Percentiles rank a stretch among this genome's conserved stretches.
Conservation (phyloP, 1,139 yeast species). For the Candida tetrigidarum region DNA sequence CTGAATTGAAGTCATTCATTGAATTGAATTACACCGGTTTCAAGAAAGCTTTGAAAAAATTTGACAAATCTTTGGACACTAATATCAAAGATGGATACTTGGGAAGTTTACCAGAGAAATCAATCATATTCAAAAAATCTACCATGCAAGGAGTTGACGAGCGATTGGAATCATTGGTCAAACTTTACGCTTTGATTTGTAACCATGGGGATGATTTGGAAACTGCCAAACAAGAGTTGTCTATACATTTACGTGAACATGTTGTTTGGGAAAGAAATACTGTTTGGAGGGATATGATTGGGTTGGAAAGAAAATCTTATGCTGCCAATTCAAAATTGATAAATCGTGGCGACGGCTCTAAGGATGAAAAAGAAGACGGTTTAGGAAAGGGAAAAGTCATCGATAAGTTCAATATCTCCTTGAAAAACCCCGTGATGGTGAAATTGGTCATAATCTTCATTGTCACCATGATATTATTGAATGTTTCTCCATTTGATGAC, state of each 20-base stretch:
- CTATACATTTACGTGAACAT: slow-evolving; percentile 68
- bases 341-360: slow-evolving; percentile 19
- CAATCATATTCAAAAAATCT: slow-evolving; percentile 38
- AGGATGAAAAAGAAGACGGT: slow-evolving; percentile 20
- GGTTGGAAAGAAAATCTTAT: slow-evolving; percentile 69
- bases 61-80: slow-evolving; percentile 62
- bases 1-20: slow-evolving; percentile 67
- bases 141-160: slow-evolving; percentile 52
- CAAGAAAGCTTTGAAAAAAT: slow-evolving; percentile 68
- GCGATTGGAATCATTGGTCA: slow-evolving; percentile 39
- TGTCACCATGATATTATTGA: slow-evolving; percentile 51
- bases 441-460: slow-evolving; percentile 50
- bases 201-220: slow-evolving; percentile 46
- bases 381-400: slow-evolving; percentile 17
- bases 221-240: slow-evolving; percentile 51
- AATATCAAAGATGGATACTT: slow-evolving; percentile 43
- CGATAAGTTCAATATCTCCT: slow-evolving; percentile 39
- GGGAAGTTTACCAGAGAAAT: slow-evolving; percentile 31
- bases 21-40: slow-evolving; percentile 73
- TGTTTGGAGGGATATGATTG: slow-evolving; percentile 83
- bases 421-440: slow-evolving; percentile 45
- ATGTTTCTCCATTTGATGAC: slow-evolving; percentile 62
- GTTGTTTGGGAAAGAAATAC: slow-evolving; percentile 79
- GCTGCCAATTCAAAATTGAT: slow-evolving; percentile 38
- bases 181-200: slow-evolving; percentile 46